A percentile compares a stretch with the other conserved stretches of the same genome.
Conservation (phyloP, 192 early-diverging fungal species). For the Thamnidium elegans region DNA sequence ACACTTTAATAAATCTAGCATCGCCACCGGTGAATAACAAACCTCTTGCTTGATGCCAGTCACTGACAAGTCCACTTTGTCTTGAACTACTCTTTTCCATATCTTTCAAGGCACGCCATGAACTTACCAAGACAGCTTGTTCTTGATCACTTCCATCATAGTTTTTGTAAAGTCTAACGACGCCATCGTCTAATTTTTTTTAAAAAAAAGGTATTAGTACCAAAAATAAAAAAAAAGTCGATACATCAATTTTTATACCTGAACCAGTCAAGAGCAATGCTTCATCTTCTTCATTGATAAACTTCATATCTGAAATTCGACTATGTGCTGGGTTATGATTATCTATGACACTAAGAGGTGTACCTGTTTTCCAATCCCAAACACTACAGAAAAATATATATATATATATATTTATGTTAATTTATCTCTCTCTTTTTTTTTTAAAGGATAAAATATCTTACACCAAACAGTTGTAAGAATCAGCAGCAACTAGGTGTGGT, state of each 20-base stretch:
- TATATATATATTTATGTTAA: no score
- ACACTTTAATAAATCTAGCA: slow-evolving; percentile 62
- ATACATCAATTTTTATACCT: slow-evolving; percentile 42
- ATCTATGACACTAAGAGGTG: slow-evolving; percentile 59
- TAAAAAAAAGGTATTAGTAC: not conserved
- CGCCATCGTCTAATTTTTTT: slow-evolving; percentile 63
- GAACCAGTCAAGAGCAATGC: slow-evolving; percentile 83
- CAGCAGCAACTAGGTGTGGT: slow-evolving; percentile 76
- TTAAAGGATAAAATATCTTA: slow-evolving; percentile 26
- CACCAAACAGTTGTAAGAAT: slow-evolving; percentile 67
- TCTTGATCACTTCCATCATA: slow-evolving; percentile 52
- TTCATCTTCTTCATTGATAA: slow-evolving; percentile 90
- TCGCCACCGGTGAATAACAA: slow-evolving; percentile 67
- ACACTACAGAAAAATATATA: slow-evolving; percentile 50
- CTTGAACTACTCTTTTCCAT: slow-evolving; percentile 53
- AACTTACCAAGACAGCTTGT: slow-evolving; percentile 61
- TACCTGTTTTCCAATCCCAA: slow-evolving; percentile 69
- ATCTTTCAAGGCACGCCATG: slow-evolving; percentile 76
- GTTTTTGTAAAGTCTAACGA: slow-evolving; percentile 71
- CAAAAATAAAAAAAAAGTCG: not conserved
- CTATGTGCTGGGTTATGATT: slow-evolving; percentile 69
- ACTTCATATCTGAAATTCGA: slow-evolving; percentile 71
- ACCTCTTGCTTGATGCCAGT: slow-evolving; percentile 80
- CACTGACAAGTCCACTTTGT: slow-evolving; percentile 60
- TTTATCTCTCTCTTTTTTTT: not conserved